These are phyloP conservation scores for Boletus sp. DNA, from an alignment of 768 basidiomycete genomes.

Conservation along the genomic window DNA sequence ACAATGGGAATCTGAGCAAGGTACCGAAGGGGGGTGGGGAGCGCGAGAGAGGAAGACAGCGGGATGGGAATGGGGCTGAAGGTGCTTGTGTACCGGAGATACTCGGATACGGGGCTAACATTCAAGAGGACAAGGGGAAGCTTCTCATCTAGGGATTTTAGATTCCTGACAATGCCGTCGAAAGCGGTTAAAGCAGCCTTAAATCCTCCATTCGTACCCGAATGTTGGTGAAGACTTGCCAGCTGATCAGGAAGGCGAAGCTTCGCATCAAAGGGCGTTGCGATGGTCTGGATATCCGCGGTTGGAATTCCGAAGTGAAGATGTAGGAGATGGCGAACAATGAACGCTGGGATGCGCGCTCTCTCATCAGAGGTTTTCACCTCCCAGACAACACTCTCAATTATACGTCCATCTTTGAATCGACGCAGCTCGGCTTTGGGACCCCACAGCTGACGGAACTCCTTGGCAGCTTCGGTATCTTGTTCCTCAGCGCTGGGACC, in stretches of 20 bases:
- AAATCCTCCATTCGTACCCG: conserved; percentile 52
- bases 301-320: conserved; percentile 70
- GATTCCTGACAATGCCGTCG: conserved; percentile 67
- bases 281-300: conserved; percentile 56
- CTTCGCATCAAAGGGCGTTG: conserved; percentile 54
- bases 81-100: conserved; percentile 78
- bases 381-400: conserved; percentile 97
- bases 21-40: conserved; percentile 64
- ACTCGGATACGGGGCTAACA: conserved; percentile 70
- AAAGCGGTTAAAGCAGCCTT: conserved; percentile 77
- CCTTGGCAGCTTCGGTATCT: conserved; percentile 46
- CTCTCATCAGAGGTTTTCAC: conserved; percentile 78
- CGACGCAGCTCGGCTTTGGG: conserved; percentile 86
- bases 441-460: conserved; percentile 89
- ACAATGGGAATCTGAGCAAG: conserved; percentile 69
- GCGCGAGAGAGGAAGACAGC: conserved; percentile 43
- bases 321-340: conserved; percentile 71
- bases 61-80: conserved; percentile 80
- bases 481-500: conserved; percentile 76
- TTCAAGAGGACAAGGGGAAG: conserved; percentile 78
- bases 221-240: conserved; percentile 36
- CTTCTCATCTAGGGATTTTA: conserved; percentile 70
- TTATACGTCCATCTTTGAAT: conserved; percentile 93
- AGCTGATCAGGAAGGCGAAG: conserved; percentile 59
- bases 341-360: conserved; percentile 67